Conservation (phyloP, 495 filamentous ascomycete genomes). For the Haplographium delicatum region DNA sequence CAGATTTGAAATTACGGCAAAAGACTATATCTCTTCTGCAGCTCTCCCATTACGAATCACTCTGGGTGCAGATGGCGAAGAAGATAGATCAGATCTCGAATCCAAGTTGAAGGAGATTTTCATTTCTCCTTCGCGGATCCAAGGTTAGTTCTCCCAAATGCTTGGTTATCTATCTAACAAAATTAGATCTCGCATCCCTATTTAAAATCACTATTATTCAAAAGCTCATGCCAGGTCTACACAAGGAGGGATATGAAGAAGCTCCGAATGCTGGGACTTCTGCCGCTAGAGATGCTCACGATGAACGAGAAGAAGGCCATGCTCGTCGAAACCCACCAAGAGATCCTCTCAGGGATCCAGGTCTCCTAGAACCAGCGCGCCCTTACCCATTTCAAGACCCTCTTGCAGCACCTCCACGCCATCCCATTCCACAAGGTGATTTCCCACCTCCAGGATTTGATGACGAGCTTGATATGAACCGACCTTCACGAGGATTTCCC, state of each 20-base stretch:
- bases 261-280: constrained; percentile 29
- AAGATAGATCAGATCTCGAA: constrained; percentile 36
- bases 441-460: constrained; percentile 88
- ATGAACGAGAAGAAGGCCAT: constrained; percentile 26
- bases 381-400: constrained; percentile 67
- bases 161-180: constrained; percentile 13
- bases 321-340: constrained; percentile 29
- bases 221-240: constrained; percentile 25
- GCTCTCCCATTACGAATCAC: constrained; percentile 44
- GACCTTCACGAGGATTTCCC: constrained; percentile 52
- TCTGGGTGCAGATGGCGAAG: constrained; percentile 28
- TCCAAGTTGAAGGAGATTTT: constrained; percentile 61
- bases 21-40: constrained; percentile 64
- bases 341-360: constrained; percentile 50
- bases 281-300: constrained; percentile 25
- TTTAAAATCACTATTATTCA: constrained; percentile 26
- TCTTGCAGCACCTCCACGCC: constrained; percentile 54
- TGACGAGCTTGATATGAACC: constrained; percentile 82
- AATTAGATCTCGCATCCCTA: constrained; percentile 22
- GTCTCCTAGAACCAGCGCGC: constrained; percentile 50
- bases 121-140: constrained; percentile 61
- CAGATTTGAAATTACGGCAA: constrained; percentile 66
- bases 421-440: constrained; percentile 66
- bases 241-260: constrained; percentile 28
- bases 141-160: constrained; percentile 4